Evolutionary conservation across 306 rosid species (phyloP).

Genomic region (Pterocarpus macrocarpus): DNA sequence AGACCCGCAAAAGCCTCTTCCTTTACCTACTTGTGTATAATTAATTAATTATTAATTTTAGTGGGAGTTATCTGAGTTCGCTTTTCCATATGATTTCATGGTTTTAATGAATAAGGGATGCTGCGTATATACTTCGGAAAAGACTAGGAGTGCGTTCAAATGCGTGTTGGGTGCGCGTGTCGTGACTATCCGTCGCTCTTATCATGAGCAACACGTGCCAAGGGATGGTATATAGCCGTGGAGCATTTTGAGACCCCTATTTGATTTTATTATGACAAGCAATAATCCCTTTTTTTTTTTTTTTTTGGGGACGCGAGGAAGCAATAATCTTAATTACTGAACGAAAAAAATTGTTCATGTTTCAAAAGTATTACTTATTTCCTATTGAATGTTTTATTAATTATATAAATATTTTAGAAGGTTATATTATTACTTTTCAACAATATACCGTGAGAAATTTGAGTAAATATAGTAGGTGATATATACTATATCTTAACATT

Average conservation of each 20-base stretch:
- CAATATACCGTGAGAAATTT: too few species aligned
- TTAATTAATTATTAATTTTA: neutral
- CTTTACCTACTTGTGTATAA: neutral
- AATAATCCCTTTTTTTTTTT: too few species aligned
- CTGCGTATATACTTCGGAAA: conserved; percentile 2
- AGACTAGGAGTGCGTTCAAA: conserved; percentile 31
- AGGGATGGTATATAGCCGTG: neutral
- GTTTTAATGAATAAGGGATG: neutral
- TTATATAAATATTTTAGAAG: too few species aligned
- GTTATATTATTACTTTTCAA: too few species aligned
- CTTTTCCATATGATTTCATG: neutral
- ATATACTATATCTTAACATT: too few species aligned
- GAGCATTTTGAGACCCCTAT: neutral
- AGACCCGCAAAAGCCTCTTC: neutral
- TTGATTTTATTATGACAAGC: too few species aligned
- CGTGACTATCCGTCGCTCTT: neutral
- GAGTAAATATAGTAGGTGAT: too few species aligned
- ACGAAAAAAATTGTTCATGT: too few species aligned
- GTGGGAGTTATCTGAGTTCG: neutral
- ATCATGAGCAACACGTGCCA: conserved; percentile 24
- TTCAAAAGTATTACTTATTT: too few species aligned
- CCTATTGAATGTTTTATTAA: too few species aligned
- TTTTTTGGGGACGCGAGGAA: too few species aligned
- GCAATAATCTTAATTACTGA: too few species aligned
- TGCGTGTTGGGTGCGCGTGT: conserved; percentile 42